These are phyloP conservation scores for Sindora glabra DNA, from an alignment of 306 rosid genomes.

Conservation along the genomic window DNA sequence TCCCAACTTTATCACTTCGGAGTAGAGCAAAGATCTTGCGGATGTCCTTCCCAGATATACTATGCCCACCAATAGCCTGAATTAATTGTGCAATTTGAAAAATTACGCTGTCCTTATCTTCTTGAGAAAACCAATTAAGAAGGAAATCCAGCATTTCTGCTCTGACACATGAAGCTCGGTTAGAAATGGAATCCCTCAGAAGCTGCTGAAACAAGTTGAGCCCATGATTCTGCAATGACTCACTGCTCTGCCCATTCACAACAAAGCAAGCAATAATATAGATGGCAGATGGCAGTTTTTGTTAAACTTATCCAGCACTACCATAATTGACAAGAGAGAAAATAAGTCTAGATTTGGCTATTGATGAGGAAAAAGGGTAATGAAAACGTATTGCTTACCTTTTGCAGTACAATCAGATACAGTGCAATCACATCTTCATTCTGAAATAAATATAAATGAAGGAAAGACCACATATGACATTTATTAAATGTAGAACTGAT, in stretches of 20 bases:
- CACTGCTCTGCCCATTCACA: conserved; percentile 99
- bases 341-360: background rate
- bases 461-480: conserved; percentile 8
- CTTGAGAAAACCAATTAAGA: conserved; percentile 93
- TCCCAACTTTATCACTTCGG: conserved; percentile 82
- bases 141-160: conserved; percentile 96
- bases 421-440: conserved; percentile 85
- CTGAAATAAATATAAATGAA: conserved; percentile 38
- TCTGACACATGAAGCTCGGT: conserved; percentile 92
- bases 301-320: conserved; percentile 3
- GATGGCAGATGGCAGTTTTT: conserved; percentile 24
- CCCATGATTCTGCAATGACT: conserved; percentile 69
- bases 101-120: conserved; percentile 55
- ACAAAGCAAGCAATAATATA: conserved; percentile 38
- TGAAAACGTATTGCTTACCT: conserved; percentile 59
- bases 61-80: conserved; percentile 93
- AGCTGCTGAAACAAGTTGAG: conserved; percentile 72
- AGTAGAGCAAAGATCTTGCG: conserved; percentile 93
- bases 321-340: background rate
- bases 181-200: conserved; percentile 80
- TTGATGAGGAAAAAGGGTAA: conserved; percentile 9
- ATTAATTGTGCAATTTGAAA: conserved; percentile 78
- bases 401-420: conserved; percentile 67
- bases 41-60: conserved; percentile 95
- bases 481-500: conserved; percentile 6